These are phyloP conservation scores for Gaertneriomyces sp. DNA, from an alignment of 192 early-diverging fungal genomes.

Conservation along the genomic window DNA sequence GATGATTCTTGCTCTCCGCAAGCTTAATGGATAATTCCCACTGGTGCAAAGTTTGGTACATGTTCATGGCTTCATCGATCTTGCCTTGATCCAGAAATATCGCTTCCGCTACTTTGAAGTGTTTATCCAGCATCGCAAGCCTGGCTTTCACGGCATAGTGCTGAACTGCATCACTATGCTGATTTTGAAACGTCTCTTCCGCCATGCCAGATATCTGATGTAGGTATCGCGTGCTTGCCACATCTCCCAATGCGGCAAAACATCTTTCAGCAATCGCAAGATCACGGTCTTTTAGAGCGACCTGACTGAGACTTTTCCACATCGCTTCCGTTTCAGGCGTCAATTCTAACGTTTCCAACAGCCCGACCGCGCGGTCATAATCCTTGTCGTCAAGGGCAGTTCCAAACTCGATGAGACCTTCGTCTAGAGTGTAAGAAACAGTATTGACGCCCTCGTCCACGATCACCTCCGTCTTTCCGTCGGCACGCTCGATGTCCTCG, in stretches of 20 bases:
- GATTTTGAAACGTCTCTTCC: no score
- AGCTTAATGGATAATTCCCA: slow-evolving; percentile 67
- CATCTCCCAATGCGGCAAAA: slow-evolving; percentile 59
- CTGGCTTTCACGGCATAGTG: slow-evolving; percentile 48
- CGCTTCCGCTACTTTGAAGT: slow-evolving; percentile 59
- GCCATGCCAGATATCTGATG: slow-evolving; percentile 27
- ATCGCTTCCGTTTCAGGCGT: slow-evolving; percentile 64
- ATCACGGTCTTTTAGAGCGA: slow-evolving; percentile 54
- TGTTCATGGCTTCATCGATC: slow-evolving; percentile 63
- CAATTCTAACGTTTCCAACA: slow-evolving; percentile 59
- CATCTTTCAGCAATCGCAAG: slow-evolving; percentile 59
- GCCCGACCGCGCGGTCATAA: slow-evolving; percentile 58
- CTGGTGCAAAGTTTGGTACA: slow-evolving; percentile 69
- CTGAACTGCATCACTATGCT: neutral
- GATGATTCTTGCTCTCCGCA: slow-evolving; percentile 60
- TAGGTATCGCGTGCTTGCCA: slow-evolving; percentile 49
- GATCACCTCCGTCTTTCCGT: slow-evolving; percentile 61
- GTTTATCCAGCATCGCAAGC: slow-evolving; percentile 56
- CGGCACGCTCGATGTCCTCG: slow-evolving; percentile 59
- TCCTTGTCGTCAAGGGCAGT: slow-evolving; percentile 62
- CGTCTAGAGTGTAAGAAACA: slow-evolving; percentile 64
- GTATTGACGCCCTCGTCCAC: slow-evolving; percentile 67
- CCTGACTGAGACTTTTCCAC: slow-evolving; percentile 57
- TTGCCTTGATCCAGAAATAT: slow-evolving; percentile 61
- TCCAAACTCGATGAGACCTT: slow-evolving; percentile 66